These are phyloP conservation scores for Suillus weaverae DNA, from an alignment of 768 basidiomycete genomes.

Conservation along the genomic window DNA sequence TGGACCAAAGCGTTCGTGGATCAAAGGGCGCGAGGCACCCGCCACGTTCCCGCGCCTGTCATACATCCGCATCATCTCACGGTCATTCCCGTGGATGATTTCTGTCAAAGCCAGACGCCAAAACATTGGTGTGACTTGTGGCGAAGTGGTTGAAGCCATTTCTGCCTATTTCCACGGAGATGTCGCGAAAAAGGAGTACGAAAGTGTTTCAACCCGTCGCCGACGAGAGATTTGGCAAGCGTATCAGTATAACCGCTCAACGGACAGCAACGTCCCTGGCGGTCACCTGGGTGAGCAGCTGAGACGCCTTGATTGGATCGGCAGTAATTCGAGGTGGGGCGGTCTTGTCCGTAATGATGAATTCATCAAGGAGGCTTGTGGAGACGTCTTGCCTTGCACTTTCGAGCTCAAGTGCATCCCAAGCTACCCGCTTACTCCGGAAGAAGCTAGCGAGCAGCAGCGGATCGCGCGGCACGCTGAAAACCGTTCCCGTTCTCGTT, in stretches of 20 bases:
- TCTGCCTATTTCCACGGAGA: conserved; percentile 50
- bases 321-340: conserved; percentile 58
- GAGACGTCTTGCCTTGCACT: conserved; percentile 54
- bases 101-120: conserved; percentile 44
- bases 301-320: conserved; percentile 67
- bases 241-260: conserved; percentile 68
- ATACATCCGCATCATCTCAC: conserved; percentile 52
- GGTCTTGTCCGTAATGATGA: conserved; percentile 52
- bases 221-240: conserved; percentile 48
- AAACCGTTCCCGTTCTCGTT: conserved; percentile 15
- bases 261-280: conserved; percentile 64
- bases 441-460: conserved; percentile 52
- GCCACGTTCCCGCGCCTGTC: conserved; percentile 65
- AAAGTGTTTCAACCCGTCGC: conserved; percentile 34
- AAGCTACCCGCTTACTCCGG: conserved; percentile 46
- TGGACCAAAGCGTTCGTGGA: conserved; percentile 67
- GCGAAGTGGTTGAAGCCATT: conserved; percentile 61
- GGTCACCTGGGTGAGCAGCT: conserved; percentile 63
- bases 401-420: conserved; percentile 56
- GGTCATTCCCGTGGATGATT: conserved; percentile 56
- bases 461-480: conserved; percentile 16
- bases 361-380: conserved; percentile 44
- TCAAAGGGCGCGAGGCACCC: conserved; percentile 59
- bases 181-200: conserved; percentile 53
- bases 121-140: conserved; percentile 62